Evolutionary conservation across 78 protist species (phyloP), one percentile per base, ranked within the genome.

Genomic region (Dictyostelium firmibasis): DNA sequence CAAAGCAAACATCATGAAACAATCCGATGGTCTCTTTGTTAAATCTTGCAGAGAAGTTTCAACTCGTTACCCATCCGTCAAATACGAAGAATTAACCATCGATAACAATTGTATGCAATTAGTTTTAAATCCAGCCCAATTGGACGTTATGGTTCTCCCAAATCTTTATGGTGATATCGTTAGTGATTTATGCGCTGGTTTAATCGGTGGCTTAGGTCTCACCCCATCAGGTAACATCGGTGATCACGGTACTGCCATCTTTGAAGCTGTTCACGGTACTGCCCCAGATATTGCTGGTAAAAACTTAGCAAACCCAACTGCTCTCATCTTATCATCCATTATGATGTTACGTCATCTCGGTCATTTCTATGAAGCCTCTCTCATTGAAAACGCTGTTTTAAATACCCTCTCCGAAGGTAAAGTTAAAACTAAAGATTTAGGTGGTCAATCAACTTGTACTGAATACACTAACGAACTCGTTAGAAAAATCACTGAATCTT

Each of bases 141-240:
- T 96, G 50, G 98, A 97, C 43, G 98, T 98, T 50, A 84, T 98
- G 91, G 98, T 97, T 33, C 75, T 93, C 20, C 97, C 98, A 75
- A 98, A 98, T 91, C 78, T 98, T 44, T 98, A 96, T 92, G 98
- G 98, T 72, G 98, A 98, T 83, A 97, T 98, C 82, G 95, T 98
- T 41, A 78, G 95, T 69, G 98, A 97, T 83, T 82, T 97, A 76
- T 83, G 95, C 11, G 98, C 98, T 38, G 97, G 97, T 72, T 72
- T 98, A 72, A 92, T 97, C 53, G 98, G 98, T 62, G 98, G 98
- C 41, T 77, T 97, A 18, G 98, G 98, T 70, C 76, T 98, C 29
- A 92, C 97, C 9, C 98, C 98, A 69, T 97, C 98, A 11, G 97
- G 95, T 67, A 97, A 97, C 93, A 86, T 91, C 50, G 98, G 98